A percentile compares a stretch with the other conserved stretches of the same genome.
phyloP scores from a whole-genome alignment of 2,329 filamentous ascomycete genomes.

The Drechslerella coelobrocha region DNA sequence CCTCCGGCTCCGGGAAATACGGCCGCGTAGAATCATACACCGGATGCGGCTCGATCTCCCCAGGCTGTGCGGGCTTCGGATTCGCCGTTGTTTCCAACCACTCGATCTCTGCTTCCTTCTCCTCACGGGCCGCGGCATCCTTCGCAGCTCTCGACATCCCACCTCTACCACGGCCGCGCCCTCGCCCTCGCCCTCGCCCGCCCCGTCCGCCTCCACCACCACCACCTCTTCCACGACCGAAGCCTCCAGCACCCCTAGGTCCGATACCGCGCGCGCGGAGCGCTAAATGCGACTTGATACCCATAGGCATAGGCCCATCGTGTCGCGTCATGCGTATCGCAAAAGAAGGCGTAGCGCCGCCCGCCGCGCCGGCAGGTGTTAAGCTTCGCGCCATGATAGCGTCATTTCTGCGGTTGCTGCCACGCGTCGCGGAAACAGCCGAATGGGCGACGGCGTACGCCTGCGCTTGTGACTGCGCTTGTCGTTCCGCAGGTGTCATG shows the following conservation, averaged over 20 bases:
- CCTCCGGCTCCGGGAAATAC: constrained; percentile 23
- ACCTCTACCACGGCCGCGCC: neutral
- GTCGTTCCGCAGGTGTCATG: constrained; percentile 13
- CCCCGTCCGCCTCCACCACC: constrained; percentile 6
- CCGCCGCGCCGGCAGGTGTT: neutral
- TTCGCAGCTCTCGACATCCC: neutral
- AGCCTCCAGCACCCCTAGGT: neutral
- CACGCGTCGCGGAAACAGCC: neutral
- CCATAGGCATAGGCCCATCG: neutral
- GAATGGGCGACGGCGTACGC: constrained; percentile 1
- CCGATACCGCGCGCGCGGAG: neutral
- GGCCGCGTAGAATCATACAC: constrained; percentile 33
- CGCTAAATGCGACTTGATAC: neutral
- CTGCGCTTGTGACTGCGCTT: constrained; percentile 4
- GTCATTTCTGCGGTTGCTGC: neutral
- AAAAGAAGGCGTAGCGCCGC: neutral
- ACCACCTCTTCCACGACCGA: constrained; percentile 10
- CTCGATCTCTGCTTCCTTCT: constrained; percentile 1
- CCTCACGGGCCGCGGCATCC: neutral
- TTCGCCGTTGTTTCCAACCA: constrained; percentile 20
- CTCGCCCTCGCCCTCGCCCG: neutral
- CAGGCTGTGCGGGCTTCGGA: constrained; percentile 9
- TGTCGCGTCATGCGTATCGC: neutral
- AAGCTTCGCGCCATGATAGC: neutral
- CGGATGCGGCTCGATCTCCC: constrained; percentile 32